Evolutionary conservation across 805 yeast species (phyloP), one percentile per base, ranked within the genome.

Genomic region (Nakazawaea ernobii): DNA sequence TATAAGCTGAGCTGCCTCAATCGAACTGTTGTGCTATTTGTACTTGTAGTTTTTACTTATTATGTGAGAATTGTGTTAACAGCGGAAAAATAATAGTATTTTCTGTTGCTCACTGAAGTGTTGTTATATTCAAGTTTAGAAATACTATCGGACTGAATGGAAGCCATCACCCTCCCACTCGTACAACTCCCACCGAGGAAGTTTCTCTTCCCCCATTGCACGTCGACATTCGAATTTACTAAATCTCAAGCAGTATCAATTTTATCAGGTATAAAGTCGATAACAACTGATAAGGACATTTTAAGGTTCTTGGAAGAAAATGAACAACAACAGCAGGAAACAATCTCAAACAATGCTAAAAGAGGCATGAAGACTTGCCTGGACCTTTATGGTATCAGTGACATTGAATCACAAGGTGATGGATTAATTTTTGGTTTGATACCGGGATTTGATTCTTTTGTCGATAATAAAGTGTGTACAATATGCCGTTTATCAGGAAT

Each of bases 161-260:
- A 24, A 38, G 60, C 7, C 53, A 58, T 15, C 44, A 56, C 27
- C 53, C 68, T 17, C 54, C 70, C 6, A 50, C 64, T 4, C 59
- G 68, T 39, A 58, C 61, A 35, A 61, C 61, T 48, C 54, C 70
- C 15, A 53, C 70, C 43, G 53, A 56, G 43, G 74, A 69, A 50
- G 67, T 65, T 53, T 8, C 28, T 36, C 14, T 32, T 51, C 49
- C 43, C 65, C 61, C 8, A 52, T 55, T 4, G 52, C 49, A 15
- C 56, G 68, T 17, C 68, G 73, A 1, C 46, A 45, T 2, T 65
- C 59, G 1, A 71, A 71, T 10, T 45, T 58, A 14, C 59, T 56
- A 6, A 73, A 74, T 0, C 65, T 68, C 40, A 32, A 50, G 32
- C 45, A 49, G 49, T 35, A 62, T 64, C 45, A 53, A 53, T 43